Conservation (phyloP, 306 rosid species). For the Boehmeria nivea region DNA sequence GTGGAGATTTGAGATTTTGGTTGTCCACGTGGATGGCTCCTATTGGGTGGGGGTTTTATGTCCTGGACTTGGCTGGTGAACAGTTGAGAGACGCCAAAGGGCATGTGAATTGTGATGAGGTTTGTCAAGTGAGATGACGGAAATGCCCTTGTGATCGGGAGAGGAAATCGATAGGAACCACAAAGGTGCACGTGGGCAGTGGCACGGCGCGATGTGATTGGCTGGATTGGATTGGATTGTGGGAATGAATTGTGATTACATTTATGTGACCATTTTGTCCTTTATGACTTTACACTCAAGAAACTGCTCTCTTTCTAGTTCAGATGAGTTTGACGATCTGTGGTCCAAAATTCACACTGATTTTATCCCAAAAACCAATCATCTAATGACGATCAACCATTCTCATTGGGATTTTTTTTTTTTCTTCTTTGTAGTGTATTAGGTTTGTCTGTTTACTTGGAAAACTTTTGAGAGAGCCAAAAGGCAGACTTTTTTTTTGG, state of each 20-base stretch:
- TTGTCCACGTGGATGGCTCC: not conserved
- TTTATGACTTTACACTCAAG: too few species aligned
- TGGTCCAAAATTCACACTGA: too few species aligned
- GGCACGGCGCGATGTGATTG: not conserved
- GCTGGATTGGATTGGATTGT: not conserved
- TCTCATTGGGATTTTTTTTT: too few species aligned
- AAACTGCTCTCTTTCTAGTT: not conserved
- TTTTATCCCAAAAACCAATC: too few species aligned
- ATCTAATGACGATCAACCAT: too few species aligned
- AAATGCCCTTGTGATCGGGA: not conserved
- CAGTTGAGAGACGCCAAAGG: not conserved
- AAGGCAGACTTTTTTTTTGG: not conserved
- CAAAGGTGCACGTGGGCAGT: slow-evolving; percentile 20
- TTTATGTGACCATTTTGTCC: not conserved
- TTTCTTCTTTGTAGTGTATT: too few species aligned
- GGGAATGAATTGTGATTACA: not conserved
- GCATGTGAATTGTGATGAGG: too few species aligned
- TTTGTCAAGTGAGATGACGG: slow-evolving; percentile 2
- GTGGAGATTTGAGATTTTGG: not conserved
- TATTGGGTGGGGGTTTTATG: not conserved
- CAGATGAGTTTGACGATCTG: too few species aligned
- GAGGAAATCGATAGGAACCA: slow-evolving; percentile 5
- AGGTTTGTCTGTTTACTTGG: too few species aligned
- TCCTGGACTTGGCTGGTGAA: too few species aligned
- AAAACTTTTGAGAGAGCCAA: not conserved